Conservation (phyloP, 129 eudicot species). For the Silybum marianum region DNA sequence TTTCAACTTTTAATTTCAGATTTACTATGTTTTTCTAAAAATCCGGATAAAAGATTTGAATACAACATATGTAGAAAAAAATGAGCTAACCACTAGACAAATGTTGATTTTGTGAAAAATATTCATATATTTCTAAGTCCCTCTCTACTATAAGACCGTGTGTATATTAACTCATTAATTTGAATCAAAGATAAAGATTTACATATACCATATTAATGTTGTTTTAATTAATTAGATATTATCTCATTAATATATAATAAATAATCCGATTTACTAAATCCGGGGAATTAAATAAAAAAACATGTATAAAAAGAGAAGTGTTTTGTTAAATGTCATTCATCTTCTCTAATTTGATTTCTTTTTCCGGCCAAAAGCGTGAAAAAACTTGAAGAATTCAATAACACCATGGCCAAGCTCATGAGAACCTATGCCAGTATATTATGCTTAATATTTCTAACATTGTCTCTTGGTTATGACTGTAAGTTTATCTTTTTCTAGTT, state of each 20-base stretch:
- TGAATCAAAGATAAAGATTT: not conserved
- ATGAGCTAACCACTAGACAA: too few relatives aligned
- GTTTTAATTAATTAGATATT: not conserved
- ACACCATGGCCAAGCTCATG: not conserved
- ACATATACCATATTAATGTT: not conserved
- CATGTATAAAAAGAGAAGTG: not conserved
- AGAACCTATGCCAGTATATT: not conserved
- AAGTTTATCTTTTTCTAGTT: not conserved
- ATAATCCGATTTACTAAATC: not conserved
- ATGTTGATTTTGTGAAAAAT: too few relatives aligned
- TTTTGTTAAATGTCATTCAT: not conserved
- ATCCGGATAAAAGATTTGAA: too few relatives aligned
- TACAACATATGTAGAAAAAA: too few relatives aligned
- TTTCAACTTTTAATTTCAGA: too few relatives aligned
- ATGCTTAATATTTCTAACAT: not conserved
- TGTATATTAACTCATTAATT: not conserved
- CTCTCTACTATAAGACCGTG: not conserved
- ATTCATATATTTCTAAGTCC: too few relatives aligned
- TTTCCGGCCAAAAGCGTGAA: not conserved
- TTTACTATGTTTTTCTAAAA: too few relatives aligned
- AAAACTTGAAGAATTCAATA: not conserved
- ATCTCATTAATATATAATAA: not conserved
- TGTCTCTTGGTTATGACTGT: not conserved
- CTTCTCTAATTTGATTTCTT: not conserved
- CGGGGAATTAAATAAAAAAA: not conserved